phyloP scores from a whole-genome alignment of 768 basidiomycete species.

The Russula sp. region DNA sequence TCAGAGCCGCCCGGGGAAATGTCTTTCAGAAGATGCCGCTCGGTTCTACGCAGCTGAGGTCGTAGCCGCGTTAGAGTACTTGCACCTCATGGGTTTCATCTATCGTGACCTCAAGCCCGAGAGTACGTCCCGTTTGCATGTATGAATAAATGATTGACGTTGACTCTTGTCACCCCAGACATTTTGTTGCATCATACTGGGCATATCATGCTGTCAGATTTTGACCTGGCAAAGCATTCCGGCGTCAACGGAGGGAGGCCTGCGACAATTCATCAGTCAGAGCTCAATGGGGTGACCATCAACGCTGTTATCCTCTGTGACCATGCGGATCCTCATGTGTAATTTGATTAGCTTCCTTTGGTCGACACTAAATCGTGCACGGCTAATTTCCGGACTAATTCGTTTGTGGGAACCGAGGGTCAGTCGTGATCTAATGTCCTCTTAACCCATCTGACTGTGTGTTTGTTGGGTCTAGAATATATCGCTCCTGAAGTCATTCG shows the following conservation, averaged over 20 bases:
- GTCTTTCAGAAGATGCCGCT: conserved; percentile 91
- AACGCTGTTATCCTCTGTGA: background rate
- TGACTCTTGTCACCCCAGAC: conserved; percentile 50
- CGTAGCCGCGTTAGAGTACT: conserved; percentile 93
- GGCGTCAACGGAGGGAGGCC: conserved; percentile 82
- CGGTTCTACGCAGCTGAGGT: conserved; percentile 99
- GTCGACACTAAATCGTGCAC: conserved; percentile 98
- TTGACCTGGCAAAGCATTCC: conserved; percentile 96
- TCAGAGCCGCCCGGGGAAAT: conserved; percentile 95
- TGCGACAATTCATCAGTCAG: conserved; percentile 80
- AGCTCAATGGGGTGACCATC: conserved; percentile 78
- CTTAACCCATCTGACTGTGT: conserved; percentile 21
- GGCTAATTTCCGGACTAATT: conserved; percentile 96
- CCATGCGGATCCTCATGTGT: conserved; percentile 21
- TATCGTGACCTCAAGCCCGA: conserved; percentile 99
- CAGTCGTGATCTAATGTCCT: conserved; percentile 24
- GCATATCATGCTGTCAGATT: conserved; percentile 99
- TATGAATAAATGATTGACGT: conserved; percentile 25
- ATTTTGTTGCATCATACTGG: conserved; percentile 97
- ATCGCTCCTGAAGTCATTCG: conserved; percentile 99
- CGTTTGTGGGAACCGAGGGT: conserved; percentile 99
- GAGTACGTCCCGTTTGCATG: conserved; percentile 60
- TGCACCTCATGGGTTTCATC: conserved; percentile 99
- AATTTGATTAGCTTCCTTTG: conserved; percentile 65
- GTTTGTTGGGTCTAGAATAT: conserved; percentile 65